Base-by-base conservation (phyloP, 495 filamentous ascomycete species). In the Chlorociboria aeruginascens region DNA sequence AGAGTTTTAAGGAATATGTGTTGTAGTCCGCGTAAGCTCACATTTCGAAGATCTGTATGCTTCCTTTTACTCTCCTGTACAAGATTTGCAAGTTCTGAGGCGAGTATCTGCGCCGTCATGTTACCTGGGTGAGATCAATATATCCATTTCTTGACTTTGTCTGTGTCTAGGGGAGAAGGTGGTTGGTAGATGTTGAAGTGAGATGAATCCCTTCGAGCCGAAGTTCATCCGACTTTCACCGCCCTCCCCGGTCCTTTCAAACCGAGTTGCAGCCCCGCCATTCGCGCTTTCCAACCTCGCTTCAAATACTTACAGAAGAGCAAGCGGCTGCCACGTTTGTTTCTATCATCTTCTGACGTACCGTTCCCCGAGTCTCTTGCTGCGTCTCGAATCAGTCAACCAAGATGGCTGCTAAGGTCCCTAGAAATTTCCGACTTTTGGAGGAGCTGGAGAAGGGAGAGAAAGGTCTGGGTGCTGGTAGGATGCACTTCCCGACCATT, bases 391-490 rank as follows among this genome's bases (percentile, higher is more conserved):
- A 8, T 37, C 31, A 3, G 13, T 13, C 6, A 53, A 8, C 31
- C 61, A 73, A 34, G 20, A 87, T 86, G 82, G 65, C 75, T 42
- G 86, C 92, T 33, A 94, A 93, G 60, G 75, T 98, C 32, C 92
- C 92, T 34, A 75, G 92, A 59, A 97, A 97, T 68, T 98, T 98
- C 61, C 78, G 89, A 55, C 78, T 98, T 55, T 76, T 98, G 14
- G 93, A 95, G 62, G 92, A 98, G 79, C 75, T 98, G 3, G 92
- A 98, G 72, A 97, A 96, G 71, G 92, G 92, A 54, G 92, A 98
- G 72, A 98, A 97, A 65, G 92, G 93, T 38, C 71, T 90, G 42
- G 89, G 93, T 57, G 89, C 90, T 69, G 90, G 90, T 95, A 46
- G 7, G 33, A 46, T 34, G 39, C 16, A 42, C 3, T 12, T 14